Conservation (phyloP, 2,329 filamentous ascomycete species). For the Fusarium zealandicum region DNA sequence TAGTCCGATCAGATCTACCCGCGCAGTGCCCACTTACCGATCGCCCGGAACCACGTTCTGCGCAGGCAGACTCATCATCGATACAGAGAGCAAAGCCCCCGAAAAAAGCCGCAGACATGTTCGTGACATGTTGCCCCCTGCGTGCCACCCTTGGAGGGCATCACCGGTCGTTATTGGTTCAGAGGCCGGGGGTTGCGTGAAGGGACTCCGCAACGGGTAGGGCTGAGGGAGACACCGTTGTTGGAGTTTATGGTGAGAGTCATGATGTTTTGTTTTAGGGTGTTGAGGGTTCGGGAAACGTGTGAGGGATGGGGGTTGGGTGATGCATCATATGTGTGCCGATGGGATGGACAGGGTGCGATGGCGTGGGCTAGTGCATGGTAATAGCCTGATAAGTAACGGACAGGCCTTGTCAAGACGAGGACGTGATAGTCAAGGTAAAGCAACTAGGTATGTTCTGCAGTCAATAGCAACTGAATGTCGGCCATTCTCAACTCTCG, state of each 20-base stretch:
- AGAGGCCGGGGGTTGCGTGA: slow-evolving; percentile 1
- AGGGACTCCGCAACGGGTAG: slow-evolving; percentile 36
- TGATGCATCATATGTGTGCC: not conserved
- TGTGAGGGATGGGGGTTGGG: not conserved
- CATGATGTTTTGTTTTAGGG: slow-evolving; percentile 31
- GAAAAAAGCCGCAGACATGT: slow-evolving; percentile 24
- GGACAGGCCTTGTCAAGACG: not conserved
- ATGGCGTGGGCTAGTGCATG: not conserved
- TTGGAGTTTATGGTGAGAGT: slow-evolving; percentile 19
- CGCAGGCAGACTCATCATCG: slow-evolving; percentile 9
- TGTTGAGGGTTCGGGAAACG: not conserved
- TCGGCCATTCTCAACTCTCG: not conserved
- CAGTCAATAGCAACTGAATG: not conserved
- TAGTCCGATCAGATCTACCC: slow-evolving; percentile 31
- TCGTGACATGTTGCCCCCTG: slow-evolving; percentile 22
- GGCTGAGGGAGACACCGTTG: slow-evolving; percentile 30
- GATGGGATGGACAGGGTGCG: not conserved
- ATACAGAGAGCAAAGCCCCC: slow-evolving; percentile 8
- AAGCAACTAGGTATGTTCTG: not conserved
- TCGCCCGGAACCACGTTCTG: slow-evolving; percentile 26
- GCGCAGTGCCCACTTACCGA: slow-evolving; percentile 34
- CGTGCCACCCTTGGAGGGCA: slow-evolving; percentile 1
- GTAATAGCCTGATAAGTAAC: not conserved
- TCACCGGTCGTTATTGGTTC: slow-evolving; percentile 28
- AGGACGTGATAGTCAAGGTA: not conserved